These are phyloP conservation scores for Auricularia sp. DNA, from an alignment of 768 basidiomycete genomes.

Conservation along the genomic window DNA sequence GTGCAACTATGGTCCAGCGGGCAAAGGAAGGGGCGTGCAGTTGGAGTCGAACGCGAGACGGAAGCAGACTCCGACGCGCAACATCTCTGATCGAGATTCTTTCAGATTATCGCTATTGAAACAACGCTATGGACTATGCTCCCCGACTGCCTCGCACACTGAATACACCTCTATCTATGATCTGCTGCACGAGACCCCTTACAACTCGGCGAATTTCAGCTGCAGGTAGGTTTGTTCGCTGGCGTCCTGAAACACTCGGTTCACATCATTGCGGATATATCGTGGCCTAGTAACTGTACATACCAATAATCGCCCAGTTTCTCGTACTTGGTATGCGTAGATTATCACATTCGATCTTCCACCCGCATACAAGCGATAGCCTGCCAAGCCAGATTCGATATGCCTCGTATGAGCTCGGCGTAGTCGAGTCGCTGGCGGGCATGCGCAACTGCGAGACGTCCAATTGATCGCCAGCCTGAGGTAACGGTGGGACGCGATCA, in stretches of 20 bases:
- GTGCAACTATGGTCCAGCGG: too few species aligned
- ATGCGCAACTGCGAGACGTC: conserved; percentile 4
- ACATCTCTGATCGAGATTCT: too few species aligned
- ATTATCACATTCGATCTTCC: conserved; percentile 77
- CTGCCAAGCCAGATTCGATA: conserved; percentile 84
- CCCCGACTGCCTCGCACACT: conserved; percentile 15
- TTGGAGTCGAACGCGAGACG: too few species aligned
- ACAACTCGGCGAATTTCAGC: conserved; percentile 36
- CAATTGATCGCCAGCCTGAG: conserved; percentile 17
- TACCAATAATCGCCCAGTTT: conserved; percentile 87
- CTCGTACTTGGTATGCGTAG: conserved; percentile 88
- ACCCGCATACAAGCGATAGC: conserved; percentile 65
- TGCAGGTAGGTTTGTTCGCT: conserved; percentile 16
- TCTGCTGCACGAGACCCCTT: conserved; percentile 42
- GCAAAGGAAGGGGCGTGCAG: too few species aligned
- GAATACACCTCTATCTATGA: conserved; percentile 58
- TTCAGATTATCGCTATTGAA: too few species aligned
- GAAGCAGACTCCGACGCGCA: too few species aligned
- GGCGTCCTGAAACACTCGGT: conserved; percentile 23
- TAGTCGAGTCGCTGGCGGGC: conserved; percentile 24
- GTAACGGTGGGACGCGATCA: conserved; percentile 24
- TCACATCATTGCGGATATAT: too few species aligned
- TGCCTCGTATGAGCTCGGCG: conserved; percentile 60
- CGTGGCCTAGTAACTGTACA: not conserved
- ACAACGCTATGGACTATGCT: too few species aligned